Conservation (phyloP, 129 eudicot genomes). For the Silybum marianum region DNA sequence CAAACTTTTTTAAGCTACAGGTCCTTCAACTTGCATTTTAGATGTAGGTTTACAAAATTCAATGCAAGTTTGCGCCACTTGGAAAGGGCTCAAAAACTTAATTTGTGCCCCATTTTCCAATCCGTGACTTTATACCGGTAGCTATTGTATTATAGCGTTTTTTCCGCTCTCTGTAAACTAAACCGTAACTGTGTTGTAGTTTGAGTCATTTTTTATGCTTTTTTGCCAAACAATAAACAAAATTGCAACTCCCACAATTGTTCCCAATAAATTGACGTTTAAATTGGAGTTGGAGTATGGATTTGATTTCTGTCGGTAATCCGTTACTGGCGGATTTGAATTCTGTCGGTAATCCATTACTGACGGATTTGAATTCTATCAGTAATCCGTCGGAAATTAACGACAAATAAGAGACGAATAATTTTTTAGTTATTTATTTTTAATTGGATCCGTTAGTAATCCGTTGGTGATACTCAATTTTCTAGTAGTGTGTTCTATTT, state of each 20-base stretch:
- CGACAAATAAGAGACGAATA: too few species aligned
- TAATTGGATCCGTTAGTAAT: too few species aligned
- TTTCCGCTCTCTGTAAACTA: not conserved
- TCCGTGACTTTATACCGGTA: not conserved
- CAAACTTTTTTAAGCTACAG: not conserved
- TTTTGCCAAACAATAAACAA: not conserved
- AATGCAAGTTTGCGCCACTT: not conserved
- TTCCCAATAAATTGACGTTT: not conserved
- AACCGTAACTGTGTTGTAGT: not conserved
- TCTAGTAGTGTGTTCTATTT: too few species aligned
- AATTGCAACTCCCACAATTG: not conserved
- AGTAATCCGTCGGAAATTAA: not conserved
- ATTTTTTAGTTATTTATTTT: too few species aligned
- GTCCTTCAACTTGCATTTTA: too few species aligned
- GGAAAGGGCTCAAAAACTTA: not conserved
- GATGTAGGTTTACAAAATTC: not conserved
- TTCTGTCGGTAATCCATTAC: too few species aligned
- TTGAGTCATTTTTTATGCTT: not conserved
- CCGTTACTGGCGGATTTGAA: too few species aligned
- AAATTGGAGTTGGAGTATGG: not conserved
- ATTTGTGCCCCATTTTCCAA: not conserved
- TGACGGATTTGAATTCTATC: too few species aligned
- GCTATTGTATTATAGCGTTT: not conserved
- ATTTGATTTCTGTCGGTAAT: too few species aligned
- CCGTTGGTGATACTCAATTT: too few species aligned